Evolutionary conservation across 768 basidiomycete species (phyloP).

Genomic region (Glaciozyma antarctica): DNA sequence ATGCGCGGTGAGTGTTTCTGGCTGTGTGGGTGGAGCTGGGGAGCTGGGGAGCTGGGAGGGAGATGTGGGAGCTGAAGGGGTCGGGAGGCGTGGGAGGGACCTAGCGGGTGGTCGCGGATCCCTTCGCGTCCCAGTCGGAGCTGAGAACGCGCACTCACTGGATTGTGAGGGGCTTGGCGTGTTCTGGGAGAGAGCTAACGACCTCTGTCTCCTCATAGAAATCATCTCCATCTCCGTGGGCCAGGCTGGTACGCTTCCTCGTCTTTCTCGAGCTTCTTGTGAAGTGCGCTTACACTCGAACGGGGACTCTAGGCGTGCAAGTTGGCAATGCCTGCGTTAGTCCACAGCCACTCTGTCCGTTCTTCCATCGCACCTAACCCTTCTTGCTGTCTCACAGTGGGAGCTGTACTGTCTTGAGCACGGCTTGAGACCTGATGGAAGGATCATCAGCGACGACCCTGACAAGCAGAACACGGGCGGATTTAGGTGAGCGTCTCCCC

Average conservation of each 20-base stretch:
- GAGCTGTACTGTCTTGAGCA: conserved; percentile 93
- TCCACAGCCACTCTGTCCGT: background rate
- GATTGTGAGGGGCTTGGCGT: background rate
- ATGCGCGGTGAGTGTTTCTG: background rate
- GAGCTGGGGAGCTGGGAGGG: background rate
- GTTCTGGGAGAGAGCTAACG: background rate
- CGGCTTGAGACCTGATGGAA: conserved; percentile 49
- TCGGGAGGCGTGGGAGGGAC: background rate
- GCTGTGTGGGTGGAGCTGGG: background rate
- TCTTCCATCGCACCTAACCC: background rate
- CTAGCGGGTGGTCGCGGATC: too few species aligned
- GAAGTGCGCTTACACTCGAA: too few species aligned
- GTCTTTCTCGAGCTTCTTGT: too few species aligned
- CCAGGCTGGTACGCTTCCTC: background rate
- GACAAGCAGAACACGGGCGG: conserved; percentile 7
- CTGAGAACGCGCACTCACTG: background rate
- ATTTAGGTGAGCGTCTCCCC: too few species aligned
- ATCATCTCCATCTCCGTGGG: conserved; percentile 1
- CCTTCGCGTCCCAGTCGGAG: too few species aligned
- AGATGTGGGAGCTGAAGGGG: background rate
- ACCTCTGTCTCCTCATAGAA: background rate
- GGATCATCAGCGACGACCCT: conserved; percentile 30
- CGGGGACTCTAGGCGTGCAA: background rate
- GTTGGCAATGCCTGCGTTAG: background rate
- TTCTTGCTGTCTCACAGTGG: conserved; percentile 46